These are phyloP conservation scores for Saccharomycopsis sp. DNA, from an alignment of 805 yeast species.

Conservation along the genomic window DNA sequence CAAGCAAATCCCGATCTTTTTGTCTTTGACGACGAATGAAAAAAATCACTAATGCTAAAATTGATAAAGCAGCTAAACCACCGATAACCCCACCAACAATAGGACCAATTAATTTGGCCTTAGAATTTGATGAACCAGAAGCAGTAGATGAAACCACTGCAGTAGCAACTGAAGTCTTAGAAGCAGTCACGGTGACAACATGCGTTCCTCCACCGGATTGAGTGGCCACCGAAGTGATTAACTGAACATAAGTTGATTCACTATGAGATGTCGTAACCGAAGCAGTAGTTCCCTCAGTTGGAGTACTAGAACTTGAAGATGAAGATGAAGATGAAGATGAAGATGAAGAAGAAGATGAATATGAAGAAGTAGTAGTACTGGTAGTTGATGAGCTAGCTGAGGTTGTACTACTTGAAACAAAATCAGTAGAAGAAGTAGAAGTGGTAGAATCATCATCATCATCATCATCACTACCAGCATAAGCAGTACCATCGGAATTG, in stretches of 20 bases:
- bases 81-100: constrained; percentile 19
- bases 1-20: constrained; percentile 18
- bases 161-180: constrained; percentile 15
- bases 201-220: constrained; percentile 17
- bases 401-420: constrained; percentile 1
- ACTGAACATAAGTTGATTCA: constrained; percentile 12
- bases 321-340: neutral
- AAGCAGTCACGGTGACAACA: constrained; percentile 13
- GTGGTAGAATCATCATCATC: too few relatives aligned
- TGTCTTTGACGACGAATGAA: constrained; percentile 18
- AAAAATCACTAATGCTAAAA: constrained; percentile 14
- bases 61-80: constrained; percentile 16
- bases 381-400: neutral
- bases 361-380: neutral
- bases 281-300: constrained; percentile 1
- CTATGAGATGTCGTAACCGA: neutral
- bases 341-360: too few relatives aligned
- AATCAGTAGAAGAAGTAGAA: constrained; percentile 1
- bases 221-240: constrained; percentile 13
- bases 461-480: neutral
- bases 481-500: neutral
- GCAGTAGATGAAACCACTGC: constrained; percentile 10
- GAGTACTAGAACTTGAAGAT: neutral
- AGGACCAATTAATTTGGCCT: constrained; percentile 17
- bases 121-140: constrained; percentile 5